Evolutionary conservation across 108 stramenopile genomes (phyloP), one percentile per base, ranked within the genome.

Genomic region (Conticribra weissflogii): DNA sequence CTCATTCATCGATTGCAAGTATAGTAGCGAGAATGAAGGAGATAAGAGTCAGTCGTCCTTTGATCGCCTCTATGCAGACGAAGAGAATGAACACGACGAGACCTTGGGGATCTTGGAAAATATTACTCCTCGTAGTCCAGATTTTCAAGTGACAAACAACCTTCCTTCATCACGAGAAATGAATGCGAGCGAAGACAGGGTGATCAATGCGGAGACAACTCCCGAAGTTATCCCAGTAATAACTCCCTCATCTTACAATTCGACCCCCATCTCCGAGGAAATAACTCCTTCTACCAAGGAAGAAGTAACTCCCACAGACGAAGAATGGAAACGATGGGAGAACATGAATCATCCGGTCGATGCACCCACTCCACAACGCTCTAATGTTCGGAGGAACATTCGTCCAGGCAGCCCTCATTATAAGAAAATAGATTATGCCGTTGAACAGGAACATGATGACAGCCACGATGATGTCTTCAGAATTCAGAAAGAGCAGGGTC

Each of bases 11-110:
- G 36, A 12, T 41, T 5, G 12, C 36, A 12, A 41, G 36, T 5
- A 41, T 9, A 12, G 12, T 5, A 12, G 12, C 36, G 36, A 41
- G 36, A 12, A 41, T 41, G 36, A 41, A 12, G 36, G 12, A 9
- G 36, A 5, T 9, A 41, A 41, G 36, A 41, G 36, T 41, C 36
- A 41, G 36, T 9, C 5, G 5, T 41, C 36, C 5, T 41, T 41
- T 41, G 36, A 41, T 41, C 36, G 36, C 12, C 46, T 69, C 30
- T 69, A 69, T 47, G n/a, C 51, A 49, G 68, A 69, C 41, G 68
- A 31, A 7, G n/a, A 36, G 19, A 18, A 58, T 58, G 57, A 48
- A 12, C 36, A 41, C 5, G 36, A 41, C 8, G 36, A 41, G 12
- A 12, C 8, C 12, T 9, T 41, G 36, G 12, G 8, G 12, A 5